phyloP scores from a whole-genome alignment of 2,329 filamentous ascomycete genomes.

The Capronia epimyces region DNA sequence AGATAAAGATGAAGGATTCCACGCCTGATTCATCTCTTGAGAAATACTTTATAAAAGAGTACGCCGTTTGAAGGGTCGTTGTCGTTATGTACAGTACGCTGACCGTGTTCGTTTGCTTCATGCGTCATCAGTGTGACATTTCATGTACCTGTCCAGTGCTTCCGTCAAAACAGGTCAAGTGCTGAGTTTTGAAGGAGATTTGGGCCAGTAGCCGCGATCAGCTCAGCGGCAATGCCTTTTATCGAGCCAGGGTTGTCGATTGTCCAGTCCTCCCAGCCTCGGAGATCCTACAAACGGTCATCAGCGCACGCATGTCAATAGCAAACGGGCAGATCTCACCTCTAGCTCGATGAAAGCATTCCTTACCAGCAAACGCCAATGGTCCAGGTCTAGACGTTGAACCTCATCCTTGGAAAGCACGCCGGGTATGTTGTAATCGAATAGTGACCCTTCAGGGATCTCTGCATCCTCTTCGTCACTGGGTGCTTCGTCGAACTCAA shows the following conservation, averaged over 20 bases:
- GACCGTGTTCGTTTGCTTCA: not conserved
- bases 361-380: slow-evolving; percentile 42
- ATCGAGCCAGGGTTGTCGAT: slow-evolving; percentile 41
- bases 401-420: slow-evolving; percentile 42
- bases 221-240: slow-evolving; percentile 45
- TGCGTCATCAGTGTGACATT: slow-evolving; percentile 7
- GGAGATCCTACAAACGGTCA: slow-evolving; percentile 36
- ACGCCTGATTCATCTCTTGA: not conserved
- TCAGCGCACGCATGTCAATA: not conserved
- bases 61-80: not conserved
- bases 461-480: slow-evolving; percentile 37
- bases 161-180: slow-evolving; percentile 24
- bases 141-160: not conserved
- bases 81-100: not conserved
- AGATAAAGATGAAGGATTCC: not conserved
- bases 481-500: slow-evolving; percentile 27
- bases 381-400: slow-evolving; percentile 39
- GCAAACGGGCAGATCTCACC: slow-evolving; percentile 30
- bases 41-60: not conserved
- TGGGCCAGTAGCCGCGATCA: slow-evolving; percentile 43
- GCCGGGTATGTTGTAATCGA: slow-evolving; percentile 44
- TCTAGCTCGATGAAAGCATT: slow-evolving; percentile 41
- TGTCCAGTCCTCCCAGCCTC: slow-evolving; percentile 43
- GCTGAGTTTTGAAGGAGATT: slow-evolving; percentile 35
- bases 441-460: slow-evolving; percentile 36